phyloP scores from a whole-genome alignment of 352 stramenopile genomes.

The Phytophthora cajani region DNA sequence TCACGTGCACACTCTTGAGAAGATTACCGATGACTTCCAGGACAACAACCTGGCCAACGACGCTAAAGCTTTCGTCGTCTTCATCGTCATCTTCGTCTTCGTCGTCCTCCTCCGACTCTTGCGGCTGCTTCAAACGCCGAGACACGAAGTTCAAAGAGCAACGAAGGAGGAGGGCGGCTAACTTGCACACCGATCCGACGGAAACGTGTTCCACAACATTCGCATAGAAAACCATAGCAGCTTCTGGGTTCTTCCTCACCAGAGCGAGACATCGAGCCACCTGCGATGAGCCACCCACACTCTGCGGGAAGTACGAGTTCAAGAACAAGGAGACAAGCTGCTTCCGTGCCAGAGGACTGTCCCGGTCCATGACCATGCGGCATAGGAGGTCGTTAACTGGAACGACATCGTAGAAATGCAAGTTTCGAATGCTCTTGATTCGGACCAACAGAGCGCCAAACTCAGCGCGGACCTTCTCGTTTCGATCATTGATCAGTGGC shows the following conservation, averaged over 20 bases:
- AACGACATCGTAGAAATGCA: conserved; percentile 90
- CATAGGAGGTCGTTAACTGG: conserved; percentile 78
- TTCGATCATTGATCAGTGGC: conserved; percentile 84
- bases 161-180: conserved; percentile 74
- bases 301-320: conserved; percentile 90
- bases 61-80: conserved; percentile 64
- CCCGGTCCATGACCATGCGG: conserved; percentile 74
- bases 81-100: conserved; percentile 71
- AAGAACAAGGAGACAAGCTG: conserved; percentile 84
- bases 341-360: conserved; percentile 63
- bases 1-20: conserved; percentile 75
- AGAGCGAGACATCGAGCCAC: conserved; percentile 81
- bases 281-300: conserved; percentile 79
- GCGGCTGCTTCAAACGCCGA: conserved; percentile 53
- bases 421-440: conserved; percentile 88
- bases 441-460: conserved; percentile 81
- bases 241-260: conserved; percentile 83
- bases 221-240: conserved; percentile 85
- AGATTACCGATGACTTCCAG: conserved; percentile 78
- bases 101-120: conserved; percentile 47
- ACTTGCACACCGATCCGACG: conserved; percentile 84
- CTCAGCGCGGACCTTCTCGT: conserved; percentile 83
- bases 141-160: conserved; percentile 85
- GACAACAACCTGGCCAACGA: conserved; percentile 75
- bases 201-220: conserved; percentile 79